These are phyloP conservation scores for Casuarina glauca DNA, from an alignment of 306 rosid genomes.

Conservation along the genomic window DNA sequence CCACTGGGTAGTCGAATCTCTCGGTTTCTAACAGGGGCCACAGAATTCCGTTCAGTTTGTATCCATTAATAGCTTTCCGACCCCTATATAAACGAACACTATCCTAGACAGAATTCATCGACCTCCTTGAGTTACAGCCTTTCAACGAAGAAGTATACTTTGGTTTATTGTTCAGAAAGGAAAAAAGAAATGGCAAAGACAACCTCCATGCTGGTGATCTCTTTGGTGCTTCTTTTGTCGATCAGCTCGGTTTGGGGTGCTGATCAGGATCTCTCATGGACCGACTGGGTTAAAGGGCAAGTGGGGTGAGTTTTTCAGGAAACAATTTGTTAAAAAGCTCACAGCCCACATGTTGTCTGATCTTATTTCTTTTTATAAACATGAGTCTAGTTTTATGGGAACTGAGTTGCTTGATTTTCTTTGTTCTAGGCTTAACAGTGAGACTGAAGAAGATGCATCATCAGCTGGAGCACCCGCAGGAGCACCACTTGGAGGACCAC, in stretches of 20 bases:
- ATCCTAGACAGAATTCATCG: neutral
- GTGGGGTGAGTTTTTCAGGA: neutral
- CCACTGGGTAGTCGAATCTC: neutral
- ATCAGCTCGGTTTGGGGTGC: conserved; percentile 23
- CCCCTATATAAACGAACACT: neutral
- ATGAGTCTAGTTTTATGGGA: too few species aligned
- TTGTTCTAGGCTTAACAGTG: neutral
- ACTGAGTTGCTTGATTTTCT: neutral
- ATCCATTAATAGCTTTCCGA: neutral
- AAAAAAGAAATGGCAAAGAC: conserved; percentile 31
- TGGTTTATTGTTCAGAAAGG: neutral
- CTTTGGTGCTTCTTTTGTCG: conserved; percentile 23
- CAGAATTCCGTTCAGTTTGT: too few species aligned
- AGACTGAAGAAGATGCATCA: neutral
- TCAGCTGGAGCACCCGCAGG: conserved; percentile 1
- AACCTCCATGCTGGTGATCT: conserved; percentile 21
- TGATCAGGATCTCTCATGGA: neutral
- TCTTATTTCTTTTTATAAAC: too few species aligned
- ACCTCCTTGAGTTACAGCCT: too few species aligned
- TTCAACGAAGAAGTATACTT: neutral
- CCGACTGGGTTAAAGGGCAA: too few species aligned
- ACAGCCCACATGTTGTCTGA: too few species aligned
- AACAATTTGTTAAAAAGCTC: too few species aligned
- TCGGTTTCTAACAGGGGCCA: neutral
- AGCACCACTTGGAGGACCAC: neutral